Evolutionary conservation across 1,284 basidiomycete species (phyloP), one percentile per base, ranked within the genome.

Genomic region (Trichosporon faecale): DNA sequence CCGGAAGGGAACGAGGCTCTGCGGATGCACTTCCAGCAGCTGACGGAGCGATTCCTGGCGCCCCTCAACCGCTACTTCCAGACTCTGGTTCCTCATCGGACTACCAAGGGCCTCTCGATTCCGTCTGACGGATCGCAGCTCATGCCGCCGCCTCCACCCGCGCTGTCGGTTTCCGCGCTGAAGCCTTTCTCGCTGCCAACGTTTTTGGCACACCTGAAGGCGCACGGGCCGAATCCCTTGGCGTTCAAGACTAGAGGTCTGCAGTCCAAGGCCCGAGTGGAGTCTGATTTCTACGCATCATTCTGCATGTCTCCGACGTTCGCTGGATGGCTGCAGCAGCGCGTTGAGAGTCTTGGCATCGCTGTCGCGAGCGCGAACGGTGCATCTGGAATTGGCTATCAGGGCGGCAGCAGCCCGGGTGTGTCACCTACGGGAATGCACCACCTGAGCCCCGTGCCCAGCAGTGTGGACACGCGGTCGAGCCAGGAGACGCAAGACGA

Each of bases 401-500:
- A 61, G 29, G 57, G 27, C 5, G 57, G 27, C 5, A 9, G 29
- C 52, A 57, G 57, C 29, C 57, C 57, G 27, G 57, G 57, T n/a
- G 57, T 61, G 57, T 31, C 57, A n/a, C 57, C 57, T 11, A 31
- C 27, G 27, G 57, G 57, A 61, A 33, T 61, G 57, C 57, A 61
- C 57, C 29, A n/a, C 27, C 31, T 61, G 27, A 61, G 57, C 29
- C 29, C 57, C 12, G 57, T 61, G 29, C 29, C 57, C 29, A 61
- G 57, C 31, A 61, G 57, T 29, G 27, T 33, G 57, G 57, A 61
- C 18, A 61, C 29, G 95, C 70, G 98, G 85, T 46, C 96, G 96
- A 74, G 98, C 93, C 91, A 98, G 94, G 73, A 98, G 92, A 52
- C 94, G 93, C 83, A 98, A 87, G 84, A 97, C 98, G 66, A 98